Conservation (phyloP, 768 basidiomycete species). For the Boletus reticuloceps region DNA sequence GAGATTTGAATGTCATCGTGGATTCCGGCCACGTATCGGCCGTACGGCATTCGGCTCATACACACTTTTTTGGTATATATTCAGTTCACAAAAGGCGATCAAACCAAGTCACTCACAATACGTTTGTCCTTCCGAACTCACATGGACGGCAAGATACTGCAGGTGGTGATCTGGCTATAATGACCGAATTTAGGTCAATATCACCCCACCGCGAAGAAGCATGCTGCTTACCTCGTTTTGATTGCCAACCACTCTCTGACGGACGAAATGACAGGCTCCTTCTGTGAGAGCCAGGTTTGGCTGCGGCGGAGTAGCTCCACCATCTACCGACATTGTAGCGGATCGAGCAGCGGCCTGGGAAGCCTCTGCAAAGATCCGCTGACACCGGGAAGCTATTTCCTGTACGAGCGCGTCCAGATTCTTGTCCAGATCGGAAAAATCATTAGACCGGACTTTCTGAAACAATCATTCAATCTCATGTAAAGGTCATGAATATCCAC, state of each 20-base stretch:
- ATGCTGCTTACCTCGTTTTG: slow-evolving; percentile 49
- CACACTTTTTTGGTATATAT: slow-evolving; percentile 49
- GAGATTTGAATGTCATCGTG: slow-evolving; percentile 43
- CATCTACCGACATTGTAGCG: slow-evolving; percentile 39
- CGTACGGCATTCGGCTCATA: slow-evolving; percentile 52
- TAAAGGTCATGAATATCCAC: slow-evolving; percentile 24
- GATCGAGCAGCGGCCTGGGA: slow-evolving; percentile 63
- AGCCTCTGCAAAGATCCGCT: slow-evolving; percentile 59
- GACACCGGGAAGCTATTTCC: slow-evolving; percentile 60
- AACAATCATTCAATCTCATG: slow-evolving; percentile 30
- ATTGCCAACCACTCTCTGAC: slow-evolving; percentile 50
- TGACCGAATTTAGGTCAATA: slow-evolving; percentile 28
- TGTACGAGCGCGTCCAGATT: slow-evolving; percentile 66
- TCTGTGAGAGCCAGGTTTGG: slow-evolving; percentile 32
- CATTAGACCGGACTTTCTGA: slow-evolving; percentile 47
- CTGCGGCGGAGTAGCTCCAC: slow-evolving; percentile 30
- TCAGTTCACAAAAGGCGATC: slow-evolving; percentile 28
- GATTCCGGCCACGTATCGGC: slow-evolving; percentile 35
- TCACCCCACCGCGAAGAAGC: slow-evolving; percentile 21
- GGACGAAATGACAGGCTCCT: slow-evolving; percentile 37
- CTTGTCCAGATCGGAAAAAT: slow-evolving; percentile 58
- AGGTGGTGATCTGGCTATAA: slow-evolving; percentile 41
- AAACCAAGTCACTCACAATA: slow-evolving; percentile 43
- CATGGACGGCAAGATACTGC: slow-evolving; percentile 53
- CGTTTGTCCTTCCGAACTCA: slow-evolving; percentile 39